Evolutionary conservation across 129 eudicot species (phyloP).

Genomic region (Logfia minima): DNA sequence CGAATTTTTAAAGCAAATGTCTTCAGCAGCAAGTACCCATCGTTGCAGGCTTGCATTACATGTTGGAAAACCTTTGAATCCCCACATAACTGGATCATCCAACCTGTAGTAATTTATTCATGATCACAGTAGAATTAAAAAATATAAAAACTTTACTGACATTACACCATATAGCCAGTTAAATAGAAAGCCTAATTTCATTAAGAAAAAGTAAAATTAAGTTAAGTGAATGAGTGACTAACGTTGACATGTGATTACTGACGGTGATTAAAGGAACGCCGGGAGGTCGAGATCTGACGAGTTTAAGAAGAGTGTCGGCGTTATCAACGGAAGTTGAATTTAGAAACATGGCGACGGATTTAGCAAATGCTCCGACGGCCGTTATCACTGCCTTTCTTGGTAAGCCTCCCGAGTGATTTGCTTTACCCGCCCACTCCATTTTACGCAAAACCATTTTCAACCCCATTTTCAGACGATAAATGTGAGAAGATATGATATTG

Average conservation of each 20-base stretch:
- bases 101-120: conserved; percentile 45
- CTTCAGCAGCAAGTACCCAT: conserved; percentile 96
- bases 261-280: conserved; percentile 92
- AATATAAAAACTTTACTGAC: not conserved
- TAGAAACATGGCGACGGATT: conserved; percentile 62
- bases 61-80: conserved; percentile 79
- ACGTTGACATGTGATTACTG: conserved; percentile 99
- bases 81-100: conserved; percentile 99
- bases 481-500: too few species aligned
- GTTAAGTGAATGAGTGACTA: conserved; percentile 36
- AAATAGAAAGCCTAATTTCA: too few species aligned
- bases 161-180: too few species aligned
- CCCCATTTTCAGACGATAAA: conserved; percentile 2
- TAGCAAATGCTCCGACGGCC: conserved; percentile 74
- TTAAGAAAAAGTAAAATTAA: not conserved
- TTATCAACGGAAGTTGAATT: conserved; percentile 73
- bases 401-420: conserved; percentile 67
- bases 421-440: conserved; percentile 85
- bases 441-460: conserved; percentile 26
- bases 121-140: not conserved
- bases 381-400: conserved; percentile 62
- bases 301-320: conserved; percentile 69
- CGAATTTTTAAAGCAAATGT: conserved; percentile 84
- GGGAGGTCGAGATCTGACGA: conserved; percentile 71
- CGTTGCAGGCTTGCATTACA: conserved; percentile 67